Evolutionary conservation across 192 early-diverging fungal species (phyloP).

Genomic region (Dispira parvispora): DNA sequence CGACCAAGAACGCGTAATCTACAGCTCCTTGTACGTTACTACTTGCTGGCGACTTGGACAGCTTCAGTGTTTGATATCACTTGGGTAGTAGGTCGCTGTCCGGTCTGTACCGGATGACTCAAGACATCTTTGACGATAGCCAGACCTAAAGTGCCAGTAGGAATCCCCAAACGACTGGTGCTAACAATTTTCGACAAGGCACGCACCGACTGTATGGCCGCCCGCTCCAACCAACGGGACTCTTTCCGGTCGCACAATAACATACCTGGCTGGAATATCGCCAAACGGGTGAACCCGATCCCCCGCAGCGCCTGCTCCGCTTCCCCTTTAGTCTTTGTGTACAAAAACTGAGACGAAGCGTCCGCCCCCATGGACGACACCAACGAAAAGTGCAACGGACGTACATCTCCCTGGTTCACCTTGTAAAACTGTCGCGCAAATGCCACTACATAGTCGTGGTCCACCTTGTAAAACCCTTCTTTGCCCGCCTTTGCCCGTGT

Average conservation of each 20-base stretch:
- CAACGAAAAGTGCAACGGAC: conserved; percentile 23
- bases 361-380: conserved; percentile 31
- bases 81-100: too few species aligned
- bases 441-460: conserved; percentile 58
- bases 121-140: conserved; percentile 25
- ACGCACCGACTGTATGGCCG: conserved; percentile 12
- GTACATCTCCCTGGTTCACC: conserved; percentile 30
- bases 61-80: too few species aligned
- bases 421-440: conserved; percentile 39
- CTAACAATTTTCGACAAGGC: conserved; percentile 13
- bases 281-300: conserved; percentile 41
- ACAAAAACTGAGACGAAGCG: conserved; percentile 43
- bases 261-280: conserved; percentile 44
- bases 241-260: conserved; percentile 26
- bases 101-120: neutral
- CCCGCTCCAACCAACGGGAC: conserved; percentile 16
- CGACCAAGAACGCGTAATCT: too few species aligned
- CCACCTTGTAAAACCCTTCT: conserved; percentile 54
- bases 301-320: conserved; percentile 45
- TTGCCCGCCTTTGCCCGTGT: conserved; percentile 49
- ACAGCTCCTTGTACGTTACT: too few species aligned
- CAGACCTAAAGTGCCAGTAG: conserved; percentile 20
- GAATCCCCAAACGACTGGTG: conserved; percentile 15
- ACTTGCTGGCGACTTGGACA: too few species aligned
- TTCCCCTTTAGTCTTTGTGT: conserved; percentile 57